A percentile compares a stretch with the other conserved stretches of the same genome.
phyloP scores from a whole-genome alignment of 805 yeast species.

The Wickerhamiella qilinensis region DNA sequence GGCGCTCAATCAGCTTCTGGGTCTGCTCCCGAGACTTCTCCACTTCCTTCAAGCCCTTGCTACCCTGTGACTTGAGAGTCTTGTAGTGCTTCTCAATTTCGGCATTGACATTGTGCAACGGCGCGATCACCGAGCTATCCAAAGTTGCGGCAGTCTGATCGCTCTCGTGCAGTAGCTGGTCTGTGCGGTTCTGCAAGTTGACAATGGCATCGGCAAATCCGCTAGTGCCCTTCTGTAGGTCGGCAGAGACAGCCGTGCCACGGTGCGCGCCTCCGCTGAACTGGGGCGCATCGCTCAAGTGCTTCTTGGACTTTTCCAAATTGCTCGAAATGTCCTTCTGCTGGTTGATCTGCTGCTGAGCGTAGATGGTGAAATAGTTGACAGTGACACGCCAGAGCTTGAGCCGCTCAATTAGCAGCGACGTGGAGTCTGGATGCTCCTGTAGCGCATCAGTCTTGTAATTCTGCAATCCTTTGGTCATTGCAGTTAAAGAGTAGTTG shows the following conservation, averaged over 20 bases:
- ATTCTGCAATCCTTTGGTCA: background rate
- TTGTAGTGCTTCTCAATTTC: conserved; percentile 29
- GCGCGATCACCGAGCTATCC: conserved; percentile 25
- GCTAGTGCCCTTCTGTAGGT: conserved; percentile 3
- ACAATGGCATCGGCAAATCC: conserved; percentile 23
- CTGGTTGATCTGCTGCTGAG: conserved; percentile 13
- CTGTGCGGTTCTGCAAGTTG: conserved; percentile 19
- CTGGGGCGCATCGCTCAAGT: conserved; percentile 22
- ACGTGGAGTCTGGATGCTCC: conserved; percentile 21
- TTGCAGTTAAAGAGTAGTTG: background rate
- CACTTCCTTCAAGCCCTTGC: conserved; percentile 23
- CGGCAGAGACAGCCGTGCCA: background rate
- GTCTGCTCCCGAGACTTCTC: conserved; percentile 22
- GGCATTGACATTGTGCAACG: conserved; percentile 24
- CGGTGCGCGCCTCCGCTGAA: conserved; percentile 10
- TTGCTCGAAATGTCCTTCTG: conserved; percentile 17
- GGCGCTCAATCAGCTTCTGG: conserved; percentile 24
- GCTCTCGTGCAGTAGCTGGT: conserved; percentile 21
- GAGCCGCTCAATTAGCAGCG: conserved; percentile 19
- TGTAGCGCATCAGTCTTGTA: conserved; percentile 5
- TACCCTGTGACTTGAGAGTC: conserved; percentile 22
- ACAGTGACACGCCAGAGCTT: conserved; percentile 23
- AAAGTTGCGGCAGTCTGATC: conserved; percentile 25
- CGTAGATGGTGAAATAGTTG: conserved; percentile 16
- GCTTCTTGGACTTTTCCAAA: conserved; percentile 20